Evolutionary conservation across 1,284 basidiomycete species (phyloP).

Genomic region (Cystobasidium pallidum): DNA sequence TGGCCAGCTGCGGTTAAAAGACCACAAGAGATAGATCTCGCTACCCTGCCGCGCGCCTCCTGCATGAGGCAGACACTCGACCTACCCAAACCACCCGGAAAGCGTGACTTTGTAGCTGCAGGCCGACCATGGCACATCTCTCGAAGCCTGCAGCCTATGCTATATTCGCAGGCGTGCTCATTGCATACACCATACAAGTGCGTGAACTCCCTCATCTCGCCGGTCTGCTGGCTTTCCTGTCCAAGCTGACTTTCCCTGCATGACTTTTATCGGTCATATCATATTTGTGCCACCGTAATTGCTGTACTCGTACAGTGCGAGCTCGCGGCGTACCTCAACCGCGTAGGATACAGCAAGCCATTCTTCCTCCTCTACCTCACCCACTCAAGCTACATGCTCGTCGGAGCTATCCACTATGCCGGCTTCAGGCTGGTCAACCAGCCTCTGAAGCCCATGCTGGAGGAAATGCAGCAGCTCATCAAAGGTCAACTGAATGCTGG

Average conservation of each 20-base stretch:
- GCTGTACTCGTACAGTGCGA: constrained; percentile 62
- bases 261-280: too few species aligned
- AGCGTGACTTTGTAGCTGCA: constrained; percentile 11
- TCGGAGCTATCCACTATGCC: constrained; percentile 48
- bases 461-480: constrained; percentile 23
- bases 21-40: neutral
- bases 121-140: constrained; percentile 27
- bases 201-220: constrained; percentile 43
- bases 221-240: neutral
- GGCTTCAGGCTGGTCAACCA: constrained; percentile 39
- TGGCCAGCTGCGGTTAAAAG: neutral
- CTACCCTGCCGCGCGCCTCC: neutral
- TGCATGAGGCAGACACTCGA: neutral
- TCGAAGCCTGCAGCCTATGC: constrained; percentile 30
- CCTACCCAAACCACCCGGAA: neutral
- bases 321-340: constrained; percentile 61
- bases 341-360: constrained; percentile 30
- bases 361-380: constrained; percentile 63
- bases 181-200: constrained; percentile 53
- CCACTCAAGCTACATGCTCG: constrained; percentile 61
- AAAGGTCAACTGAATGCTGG: constrained; percentile 37
- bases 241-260: neutral
- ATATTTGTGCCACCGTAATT: neutral
- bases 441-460: constrained; percentile 24
- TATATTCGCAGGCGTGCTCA: constrained; percentile 46